Conservation (phyloP, 768 basidiomycete genomes). For the Rubroboletus pulcherrimus region DNA sequence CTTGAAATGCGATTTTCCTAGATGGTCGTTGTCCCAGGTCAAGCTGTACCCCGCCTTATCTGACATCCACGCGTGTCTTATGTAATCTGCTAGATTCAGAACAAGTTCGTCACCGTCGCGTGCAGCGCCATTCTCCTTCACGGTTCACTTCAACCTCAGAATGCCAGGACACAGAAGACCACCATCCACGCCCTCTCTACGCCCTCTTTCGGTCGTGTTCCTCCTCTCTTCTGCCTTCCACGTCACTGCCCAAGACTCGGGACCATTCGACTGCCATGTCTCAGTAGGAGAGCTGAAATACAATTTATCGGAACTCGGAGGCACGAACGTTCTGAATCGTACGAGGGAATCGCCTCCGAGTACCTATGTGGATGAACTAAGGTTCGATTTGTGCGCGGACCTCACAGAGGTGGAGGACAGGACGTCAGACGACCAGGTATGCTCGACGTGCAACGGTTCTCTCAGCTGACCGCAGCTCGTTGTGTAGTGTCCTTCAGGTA, state of each 20-base stretch:
- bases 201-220: constrained; percentile 11
- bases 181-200: background rate
- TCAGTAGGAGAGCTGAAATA: constrained; percentile 44
- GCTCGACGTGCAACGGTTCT: constrained; percentile 17
- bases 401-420: constrained; percentile 45
- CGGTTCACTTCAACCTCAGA: constrained; percentile 2
- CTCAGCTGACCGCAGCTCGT: constrained; percentile 5
- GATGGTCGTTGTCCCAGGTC: constrained; percentile 12
- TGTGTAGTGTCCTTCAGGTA: constrained; percentile 60
- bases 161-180: constrained; percentile 22
- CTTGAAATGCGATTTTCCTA: background rate
- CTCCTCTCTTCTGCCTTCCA: constrained; percentile 22
- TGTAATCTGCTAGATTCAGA: constrained; percentile 18
- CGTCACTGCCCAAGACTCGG: constrained; percentile 35
- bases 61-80: constrained; percentile 32
- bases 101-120: background rate
- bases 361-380: constrained; percentile 52
- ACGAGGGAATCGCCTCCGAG: constrained; percentile 63
- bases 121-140: background rate
- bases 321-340: constrained; percentile 47
- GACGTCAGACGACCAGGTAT: constrained; percentile 64
- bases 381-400: constrained; percentile 67
- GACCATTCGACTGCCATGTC: constrained; percentile 51
- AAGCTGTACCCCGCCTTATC: constrained; percentile 17
- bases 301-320: constrained; percentile 56